Conservation (phyloP, 2,329 filamentous ascomycete genomes). For the Cordyceps sp. region DNA sequence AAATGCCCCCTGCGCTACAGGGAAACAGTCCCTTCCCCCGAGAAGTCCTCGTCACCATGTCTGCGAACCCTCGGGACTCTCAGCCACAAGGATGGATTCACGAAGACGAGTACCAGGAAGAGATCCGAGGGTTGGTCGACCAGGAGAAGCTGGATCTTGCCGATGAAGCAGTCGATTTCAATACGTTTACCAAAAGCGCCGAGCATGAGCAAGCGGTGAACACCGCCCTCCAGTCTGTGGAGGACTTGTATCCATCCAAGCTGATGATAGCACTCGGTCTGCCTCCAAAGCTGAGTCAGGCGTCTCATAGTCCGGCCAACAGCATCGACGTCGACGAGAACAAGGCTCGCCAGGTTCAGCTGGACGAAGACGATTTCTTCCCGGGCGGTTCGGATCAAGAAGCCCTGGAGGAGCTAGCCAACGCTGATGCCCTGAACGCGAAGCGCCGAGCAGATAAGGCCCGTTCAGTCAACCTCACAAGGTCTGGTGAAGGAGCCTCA, state of each 20-base stretch:
- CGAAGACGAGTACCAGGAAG: conserved; percentile 62
- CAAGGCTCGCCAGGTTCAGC: conserved; percentile 29
- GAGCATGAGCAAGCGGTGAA: conserved; percentile 45
- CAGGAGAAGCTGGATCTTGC: conserved; percentile 40
- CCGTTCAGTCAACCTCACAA: not conserved
- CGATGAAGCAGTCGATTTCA: conserved; percentile 33
- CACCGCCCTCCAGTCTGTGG: conserved; percentile 67
- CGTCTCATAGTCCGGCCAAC: conserved; percentile 13
- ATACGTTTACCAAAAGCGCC: conserved; percentile 42
- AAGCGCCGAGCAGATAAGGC: not conserved
- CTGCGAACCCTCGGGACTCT: conserved; percentile 58
- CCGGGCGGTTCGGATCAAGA: conserved; percentile 38
- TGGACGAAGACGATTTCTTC: conserved; percentile 30
- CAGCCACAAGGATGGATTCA: conserved; percentile 80
- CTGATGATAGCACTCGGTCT: conserved; percentile 31
- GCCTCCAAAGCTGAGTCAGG: conserved; percentile 22
- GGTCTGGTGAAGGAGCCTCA: not conserved
- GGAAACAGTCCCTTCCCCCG: conserved; percentile 62
- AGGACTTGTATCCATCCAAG: conserved; percentile 66
- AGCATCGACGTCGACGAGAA: conserved; percentile 50
- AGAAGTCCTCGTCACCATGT: conserved; percentile 78
- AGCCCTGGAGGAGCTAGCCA: conserved; percentile 13
- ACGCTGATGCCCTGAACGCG: not conserved
- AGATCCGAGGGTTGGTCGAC: conserved; percentile 44
- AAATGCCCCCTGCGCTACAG: conserved; percentile 46